Conservation (phyloP, 345 rosid species). For the Moringa oleifera region DNA sequence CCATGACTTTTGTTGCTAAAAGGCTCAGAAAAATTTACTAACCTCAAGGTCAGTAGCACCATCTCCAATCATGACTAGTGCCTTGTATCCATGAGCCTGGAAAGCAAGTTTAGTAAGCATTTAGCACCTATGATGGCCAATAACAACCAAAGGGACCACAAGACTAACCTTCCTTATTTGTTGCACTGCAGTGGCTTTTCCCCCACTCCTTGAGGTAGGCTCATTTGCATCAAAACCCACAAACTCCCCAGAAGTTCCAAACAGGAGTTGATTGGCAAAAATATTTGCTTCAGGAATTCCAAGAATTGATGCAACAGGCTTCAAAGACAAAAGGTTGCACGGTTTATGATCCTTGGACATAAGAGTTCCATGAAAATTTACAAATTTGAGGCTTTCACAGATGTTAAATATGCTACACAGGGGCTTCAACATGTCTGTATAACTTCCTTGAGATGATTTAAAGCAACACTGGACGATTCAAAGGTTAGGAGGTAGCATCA, state of each 20-base stretch:
- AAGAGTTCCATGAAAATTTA: neutral
- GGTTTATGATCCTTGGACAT: neutral
- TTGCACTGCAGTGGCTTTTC: conserved; percentile 90
- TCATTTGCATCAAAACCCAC: conserved; percentile 74
- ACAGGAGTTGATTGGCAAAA: conserved; percentile 82
- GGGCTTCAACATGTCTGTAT: neutral
- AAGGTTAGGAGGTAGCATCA: no score
- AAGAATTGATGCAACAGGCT: conserved; percentile 92
- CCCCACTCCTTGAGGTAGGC: conserved; percentile 95
- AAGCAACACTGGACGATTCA: no score
- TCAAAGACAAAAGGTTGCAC: conserved; percentile 7
- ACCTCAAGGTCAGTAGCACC: conserved; percentile 99
- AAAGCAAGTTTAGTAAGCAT: conserved; percentile 16
- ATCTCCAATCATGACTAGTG: conserved; percentile 91
- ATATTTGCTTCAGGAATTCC: conserved; percentile 75
- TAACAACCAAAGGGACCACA: no score
- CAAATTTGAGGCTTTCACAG: no score
- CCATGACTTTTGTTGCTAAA: neutral
- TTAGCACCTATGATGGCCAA: conserved; percentile 9
- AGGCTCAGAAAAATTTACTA: conserved; percentile 14
- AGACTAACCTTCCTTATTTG: conserved; percentile 63
- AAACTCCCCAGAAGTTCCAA: conserved; percentile 71
- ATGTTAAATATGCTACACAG: no score
- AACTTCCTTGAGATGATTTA: no score
- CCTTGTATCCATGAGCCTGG: conserved; percentile 69